Evolutionary conservation across 2,329 filamentous ascomycete genomes (phyloP).

Genomic region (Sclerotinia trifoliorum): DNA sequence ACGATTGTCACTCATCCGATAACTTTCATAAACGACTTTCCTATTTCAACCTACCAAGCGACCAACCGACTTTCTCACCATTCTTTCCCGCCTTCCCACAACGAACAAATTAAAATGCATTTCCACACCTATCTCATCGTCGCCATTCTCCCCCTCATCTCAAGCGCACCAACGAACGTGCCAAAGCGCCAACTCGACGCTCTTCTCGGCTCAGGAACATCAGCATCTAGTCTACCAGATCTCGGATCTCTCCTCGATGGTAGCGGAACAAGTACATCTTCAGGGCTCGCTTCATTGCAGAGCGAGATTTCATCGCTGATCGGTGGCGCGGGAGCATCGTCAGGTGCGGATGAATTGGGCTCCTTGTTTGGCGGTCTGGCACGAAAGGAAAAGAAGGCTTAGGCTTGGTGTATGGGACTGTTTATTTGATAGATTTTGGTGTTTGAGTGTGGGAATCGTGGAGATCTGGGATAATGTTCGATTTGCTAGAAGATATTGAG

Average conservation of each 20-base stretch:
- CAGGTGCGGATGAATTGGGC: not conserved
- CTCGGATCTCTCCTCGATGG: not conserved
- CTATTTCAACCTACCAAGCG: not conserved
- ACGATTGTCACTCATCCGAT: not conserved
- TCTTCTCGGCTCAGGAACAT: not conserved
- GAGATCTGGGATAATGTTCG: not conserved
- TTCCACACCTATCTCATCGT: not conserved
- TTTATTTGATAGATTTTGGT: not conserved
- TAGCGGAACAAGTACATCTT: not conserved
- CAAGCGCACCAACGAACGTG: not conserved
- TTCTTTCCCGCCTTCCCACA: fast-evolving
- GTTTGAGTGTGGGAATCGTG: not conserved
- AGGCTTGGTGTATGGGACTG: not conserved
- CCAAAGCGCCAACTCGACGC: not conserved
- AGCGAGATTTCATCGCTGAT: not conserved
- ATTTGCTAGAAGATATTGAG: not conserved
- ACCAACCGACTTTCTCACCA: not conserved
- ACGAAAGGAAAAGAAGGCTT: not conserved
- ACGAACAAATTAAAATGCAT: not conserved
- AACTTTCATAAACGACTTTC: not conserved
- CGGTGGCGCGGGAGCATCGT: not conserved
- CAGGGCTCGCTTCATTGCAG: not conserved
- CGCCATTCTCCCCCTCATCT: not conserved
- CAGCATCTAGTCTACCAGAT: not conserved
- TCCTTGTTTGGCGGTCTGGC: not conserved